Conservation (phyloP, 2,329 filamentous ascomycete species). For the Dendryphion nanum region DNA sequence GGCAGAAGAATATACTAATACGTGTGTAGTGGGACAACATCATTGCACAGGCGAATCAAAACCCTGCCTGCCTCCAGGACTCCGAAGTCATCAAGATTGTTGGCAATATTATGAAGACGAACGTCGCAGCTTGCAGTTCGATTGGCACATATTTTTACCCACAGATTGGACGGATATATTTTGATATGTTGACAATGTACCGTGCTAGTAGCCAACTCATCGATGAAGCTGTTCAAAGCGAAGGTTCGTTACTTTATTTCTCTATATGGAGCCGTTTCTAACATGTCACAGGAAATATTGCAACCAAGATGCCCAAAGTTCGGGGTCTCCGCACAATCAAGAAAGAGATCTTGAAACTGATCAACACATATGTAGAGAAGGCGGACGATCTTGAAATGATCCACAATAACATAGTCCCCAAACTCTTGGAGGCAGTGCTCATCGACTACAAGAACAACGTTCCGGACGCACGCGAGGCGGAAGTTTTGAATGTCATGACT, state of each 20-base stretch:
- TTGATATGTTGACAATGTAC: slow-evolving; percentile 99
- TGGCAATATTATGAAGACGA: slow-evolving; percentile 99
- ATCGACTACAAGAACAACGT: slow-evolving; percentile 98
- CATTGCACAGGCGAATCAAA: slow-evolving; percentile 80
- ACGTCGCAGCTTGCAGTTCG: slow-evolving; percentile 95
- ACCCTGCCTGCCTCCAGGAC: slow-evolving; percentile 86
- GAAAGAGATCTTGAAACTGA: slow-evolving; percentile 97
- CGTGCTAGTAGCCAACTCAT: slow-evolving; percentile 95
- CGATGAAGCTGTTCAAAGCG: slow-evolving; percentile 82
- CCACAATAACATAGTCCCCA: slow-evolving; percentile 91
- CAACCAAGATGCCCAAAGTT: slow-evolving; percentile 96
- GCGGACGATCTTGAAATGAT: slow-evolving; percentile 94
- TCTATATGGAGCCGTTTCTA: slow-evolving; percentile 19
- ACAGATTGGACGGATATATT: slow-evolving; percentile 94
- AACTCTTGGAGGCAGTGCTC: slow-evolving; percentile 87
- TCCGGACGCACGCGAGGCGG: slow-evolving; percentile 89
- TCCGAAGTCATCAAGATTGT: slow-evolving; percentile 96
- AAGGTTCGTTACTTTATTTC: slow-evolving; percentile 57
- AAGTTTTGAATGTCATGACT: slow-evolving; percentile 96
- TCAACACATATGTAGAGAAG: slow-evolving; percentile 97
- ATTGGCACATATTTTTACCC: slow-evolving; percentile 98
- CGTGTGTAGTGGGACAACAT: slow-evolving; percentile 76
- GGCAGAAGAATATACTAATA: slow-evolving; percentile 2
- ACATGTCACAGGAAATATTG: slow-evolving; percentile 68
- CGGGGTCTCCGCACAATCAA: slow-evolving; percentile 95